A percentile compares a stretch with the other conserved stretches of the same genome.
Conservation (phyloP, 352 stramenopile genomes). For the Blastocystis hominis region DNA sequence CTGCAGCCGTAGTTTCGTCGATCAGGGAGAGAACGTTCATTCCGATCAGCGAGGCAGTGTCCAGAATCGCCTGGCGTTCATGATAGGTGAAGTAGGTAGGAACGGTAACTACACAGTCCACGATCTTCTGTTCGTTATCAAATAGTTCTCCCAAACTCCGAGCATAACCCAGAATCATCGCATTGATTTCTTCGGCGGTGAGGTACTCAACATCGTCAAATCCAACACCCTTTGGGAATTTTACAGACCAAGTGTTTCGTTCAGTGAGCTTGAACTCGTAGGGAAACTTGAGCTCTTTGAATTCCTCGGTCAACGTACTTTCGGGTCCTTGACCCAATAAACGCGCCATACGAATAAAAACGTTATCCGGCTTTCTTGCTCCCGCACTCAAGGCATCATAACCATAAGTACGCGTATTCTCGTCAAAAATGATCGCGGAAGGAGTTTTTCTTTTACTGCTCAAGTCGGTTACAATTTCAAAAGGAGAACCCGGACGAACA, state of each 20-base stretch:
- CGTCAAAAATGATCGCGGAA: slow-evolving; percentile 78
- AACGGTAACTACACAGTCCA: slow-evolving; percentile 88
- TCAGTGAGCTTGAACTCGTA: slow-evolving; percentile 63
- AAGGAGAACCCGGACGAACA: slow-evolving; percentile 80
- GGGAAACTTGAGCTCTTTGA: slow-evolving; percentile 70
- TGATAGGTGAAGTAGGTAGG: slow-evolving; percentile 85
- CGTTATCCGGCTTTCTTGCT: slow-evolving; percentile 76
- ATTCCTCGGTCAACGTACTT: slow-evolving; percentile 65
- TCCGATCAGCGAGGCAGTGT: slow-evolving; percentile 83
- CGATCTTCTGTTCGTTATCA: slow-evolving; percentile 74
- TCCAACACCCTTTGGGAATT: slow-evolving; percentile 45
- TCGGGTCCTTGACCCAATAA: slow-evolving; percentile 78
- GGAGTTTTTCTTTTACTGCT: slow-evolving; percentile 95
- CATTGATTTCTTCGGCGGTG: slow-evolving; percentile 57
- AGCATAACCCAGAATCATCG: slow-evolving; percentile 62
- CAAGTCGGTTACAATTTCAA: slow-evolving; percentile 87
- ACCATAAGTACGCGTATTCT: slow-evolving; percentile 82
- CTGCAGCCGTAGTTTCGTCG: slow-evolving; percentile 92
- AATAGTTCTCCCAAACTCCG: slow-evolving; percentile 64
- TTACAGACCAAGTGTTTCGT: slow-evolving; percentile 48
- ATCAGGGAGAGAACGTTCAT: slow-evolving; percentile 88
- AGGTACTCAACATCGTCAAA: slow-evolving; percentile 55
- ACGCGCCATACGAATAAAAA: slow-evolving; percentile 68
- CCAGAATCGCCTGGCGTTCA: slow-evolving; percentile 81
- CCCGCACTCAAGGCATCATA: slow-evolving; percentile 80